Evolutionary conservation across 148 eudicot genomes (phyloP).

Genomic region (Rhododendron vialii): DNA sequence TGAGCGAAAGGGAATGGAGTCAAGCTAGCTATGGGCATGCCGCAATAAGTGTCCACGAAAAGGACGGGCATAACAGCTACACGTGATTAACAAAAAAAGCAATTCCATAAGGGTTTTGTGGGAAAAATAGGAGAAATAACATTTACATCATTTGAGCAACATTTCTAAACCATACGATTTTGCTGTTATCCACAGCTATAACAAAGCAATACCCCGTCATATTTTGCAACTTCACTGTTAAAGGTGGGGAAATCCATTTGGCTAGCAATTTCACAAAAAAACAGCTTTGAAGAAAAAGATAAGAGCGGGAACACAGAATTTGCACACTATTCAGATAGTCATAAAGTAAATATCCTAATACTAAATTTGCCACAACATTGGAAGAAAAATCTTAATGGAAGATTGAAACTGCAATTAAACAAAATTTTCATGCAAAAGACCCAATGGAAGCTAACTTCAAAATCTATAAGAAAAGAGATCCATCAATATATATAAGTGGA

Average conservation of each 20-base stretch:
- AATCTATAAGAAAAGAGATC: not conserved
- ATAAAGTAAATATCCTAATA: not conserved
- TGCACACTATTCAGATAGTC: not conserved
- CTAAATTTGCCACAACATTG: not conserved
- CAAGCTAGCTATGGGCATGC: not conserved
- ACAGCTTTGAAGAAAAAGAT: not conserved
- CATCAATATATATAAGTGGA: not conserved
- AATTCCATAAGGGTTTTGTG: not conserved
- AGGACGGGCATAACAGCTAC: not conserved
- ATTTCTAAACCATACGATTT: not conserved
- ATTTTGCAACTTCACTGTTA: not conserved
- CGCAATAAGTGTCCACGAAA: not conserved
- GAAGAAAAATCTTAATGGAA: not conserved
- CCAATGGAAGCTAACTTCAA: not conserved
- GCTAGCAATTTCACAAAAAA: not conserved
- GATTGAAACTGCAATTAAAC: not conserved
- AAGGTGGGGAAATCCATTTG: not conserved
- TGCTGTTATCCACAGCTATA: not conserved
- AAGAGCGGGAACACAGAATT: not conserved
- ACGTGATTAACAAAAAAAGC: not conserved
- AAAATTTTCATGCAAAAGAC: not conserved
- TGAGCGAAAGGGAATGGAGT: not conserved
- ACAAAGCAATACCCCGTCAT: not conserved
- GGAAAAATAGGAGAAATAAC: not conserved
- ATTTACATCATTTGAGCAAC: not conserved